A percentile compares a stretch with the other conserved stretches of the same genome.
Evolutionary conservation across 2,329 filamentous ascomycete genomes (phyloP).

Genomic region (Pestalotiopsis fici): DNA sequence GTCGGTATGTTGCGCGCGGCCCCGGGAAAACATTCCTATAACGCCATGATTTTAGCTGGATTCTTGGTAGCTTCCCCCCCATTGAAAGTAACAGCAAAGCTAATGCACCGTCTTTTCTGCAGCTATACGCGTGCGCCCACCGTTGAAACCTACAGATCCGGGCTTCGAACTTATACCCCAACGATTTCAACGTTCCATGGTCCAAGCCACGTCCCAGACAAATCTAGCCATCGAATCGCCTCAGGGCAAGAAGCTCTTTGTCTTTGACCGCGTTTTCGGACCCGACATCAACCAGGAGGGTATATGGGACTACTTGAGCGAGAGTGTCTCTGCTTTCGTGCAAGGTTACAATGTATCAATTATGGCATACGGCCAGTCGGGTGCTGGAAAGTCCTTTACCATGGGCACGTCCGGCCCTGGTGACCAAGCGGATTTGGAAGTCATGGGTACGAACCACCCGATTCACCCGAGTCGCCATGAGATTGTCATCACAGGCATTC

Average conservation of each 20-base stretch:
- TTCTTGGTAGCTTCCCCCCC: neutral
- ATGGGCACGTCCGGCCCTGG: constrained; percentile 92
- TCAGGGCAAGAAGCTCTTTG: constrained; percentile 90
- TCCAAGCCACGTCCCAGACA: constrained; percentile 84
- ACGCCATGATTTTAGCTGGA: neutral
- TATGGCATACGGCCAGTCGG: constrained; percentile 94
- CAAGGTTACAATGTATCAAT: constrained; percentile 99
- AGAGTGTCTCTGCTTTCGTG: constrained; percentile 86
- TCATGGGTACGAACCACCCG: constrained; percentile 70
- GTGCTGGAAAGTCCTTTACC: constrained; percentile 96
- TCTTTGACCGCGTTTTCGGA: constrained; percentile 93
- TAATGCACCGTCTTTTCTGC: constrained; percentile 1
- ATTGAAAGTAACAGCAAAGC: constrained; percentile 4
- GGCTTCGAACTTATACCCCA: constrained; percentile 95
- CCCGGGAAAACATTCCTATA: neutral
- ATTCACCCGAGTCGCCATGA: too few relatives aligned
- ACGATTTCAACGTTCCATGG: constrained; percentile 90
- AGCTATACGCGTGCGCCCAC: constrained; percentile 93
- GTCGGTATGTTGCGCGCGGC: constrained; percentile 70
- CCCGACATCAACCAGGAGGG: constrained; percentile 84
- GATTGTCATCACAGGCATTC: neutral
- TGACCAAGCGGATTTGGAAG: constrained; percentile 70
- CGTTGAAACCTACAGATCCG: constrained; percentile 80
- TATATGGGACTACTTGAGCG: constrained; percentile 89
- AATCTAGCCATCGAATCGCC: constrained; percentile 87